These are phyloP conservation scores for Pseudohalonectria lignicola DNA, from an alignment of 2,329 filamentous ascomycete genomes.

Conservation along the genomic window DNA sequence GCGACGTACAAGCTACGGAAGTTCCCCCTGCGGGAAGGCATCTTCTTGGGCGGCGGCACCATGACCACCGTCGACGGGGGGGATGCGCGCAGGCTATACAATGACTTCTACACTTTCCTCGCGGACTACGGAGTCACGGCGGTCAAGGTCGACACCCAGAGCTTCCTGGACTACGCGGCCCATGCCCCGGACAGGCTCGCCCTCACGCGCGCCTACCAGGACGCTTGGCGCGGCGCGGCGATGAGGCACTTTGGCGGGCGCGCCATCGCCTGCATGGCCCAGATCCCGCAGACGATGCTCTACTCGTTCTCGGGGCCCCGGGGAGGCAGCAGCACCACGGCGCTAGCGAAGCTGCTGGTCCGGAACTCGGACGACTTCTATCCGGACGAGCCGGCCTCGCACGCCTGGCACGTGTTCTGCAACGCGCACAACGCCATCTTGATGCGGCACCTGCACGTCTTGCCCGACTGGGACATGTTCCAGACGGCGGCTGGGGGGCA, in stretches of 20 bases:
- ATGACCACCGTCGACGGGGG: conserved; percentile 65
- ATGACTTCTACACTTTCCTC: conserved; percentile 86
- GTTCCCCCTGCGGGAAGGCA: conserved; percentile 36
- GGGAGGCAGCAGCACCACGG: not conserved
- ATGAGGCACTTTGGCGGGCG: conserved; percentile 67
- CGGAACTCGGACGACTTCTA: conserved; percentile 92
- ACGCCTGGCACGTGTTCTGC: conserved; percentile 90
- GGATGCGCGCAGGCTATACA: conserved; percentile 67
- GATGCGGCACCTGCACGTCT: conserved; percentile 70
- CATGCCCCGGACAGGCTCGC: conserved; percentile 58
- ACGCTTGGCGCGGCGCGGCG: conserved; percentile 72
- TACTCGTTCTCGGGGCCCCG: conserved; percentile 29
- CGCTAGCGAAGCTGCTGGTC: conserved; percentile 48
- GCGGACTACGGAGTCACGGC: conserved; percentile 63
- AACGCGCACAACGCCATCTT: conserved; percentile 85
- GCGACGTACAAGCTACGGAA: conserved; percentile 66
- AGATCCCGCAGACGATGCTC: conserved; percentile 77
- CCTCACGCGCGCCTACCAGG: conserved; percentile 67
- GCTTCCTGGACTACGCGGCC: conserved; percentile 68
- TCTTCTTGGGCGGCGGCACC: conserved; percentile 44
- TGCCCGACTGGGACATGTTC: conserved; percentile 76
- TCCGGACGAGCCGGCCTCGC: conserved; percentile 64
- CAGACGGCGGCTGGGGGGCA: too few species aligned
- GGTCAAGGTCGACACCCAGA: conserved; percentile 90
- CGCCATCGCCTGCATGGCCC: conserved; percentile 90